Evolutionary conservation across 805 yeast species (phyloP).

Genomic region (Candida montana): DNA sequence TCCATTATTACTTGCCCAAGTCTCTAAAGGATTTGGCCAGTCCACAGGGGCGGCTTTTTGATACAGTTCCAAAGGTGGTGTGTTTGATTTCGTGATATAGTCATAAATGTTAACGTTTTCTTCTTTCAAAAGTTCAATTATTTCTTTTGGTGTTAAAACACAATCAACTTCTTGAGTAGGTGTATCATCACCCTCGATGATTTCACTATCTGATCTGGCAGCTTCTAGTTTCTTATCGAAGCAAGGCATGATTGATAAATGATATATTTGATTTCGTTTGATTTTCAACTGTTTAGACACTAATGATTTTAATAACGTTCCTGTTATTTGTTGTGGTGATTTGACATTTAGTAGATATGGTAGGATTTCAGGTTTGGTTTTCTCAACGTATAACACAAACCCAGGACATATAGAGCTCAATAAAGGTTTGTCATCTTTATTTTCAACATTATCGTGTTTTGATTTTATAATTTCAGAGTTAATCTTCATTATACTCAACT

Average conservation of each 20-base stretch:
- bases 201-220: slow-evolving; percentile 60
- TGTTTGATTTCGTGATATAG: slow-evolving; percentile 16
- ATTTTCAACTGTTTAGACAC: slow-evolving; percentile 31
- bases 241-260: slow-evolving; percentile 91
- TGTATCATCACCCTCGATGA: slow-evolving; percentile 23
- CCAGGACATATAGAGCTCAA: slow-evolving; percentile 88
- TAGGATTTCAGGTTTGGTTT: slow-evolving; percentile 83
- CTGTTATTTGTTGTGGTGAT: slow-evolving; percentile 93
- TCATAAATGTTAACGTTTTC: slow-evolving; percentile 35
- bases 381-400: slow-evolving; percentile 92
- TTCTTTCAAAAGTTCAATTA: slow-evolving; percentile 65
- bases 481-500: slow-evolving; percentile 51
- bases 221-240: slow-evolving; percentile 96
- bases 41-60: slow-evolving; percentile 42
- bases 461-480: slow-evolving; percentile 32
- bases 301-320: slow-evolving; percentile 60
- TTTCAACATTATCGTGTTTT: slow-evolving; percentile 3
- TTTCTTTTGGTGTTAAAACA: slow-evolving; percentile 87
- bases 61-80: slow-evolving; percentile 23
- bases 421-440: slow-evolving; percentile 5
- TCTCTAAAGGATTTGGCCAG: slow-evolving; percentile 56
- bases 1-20: slow-evolving; percentile 76
- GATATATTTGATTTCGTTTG: slow-evolving; percentile 48
- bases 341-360: slow-evolving; percentile 68
- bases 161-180: slow-evolving; percentile 70